Evolutionary conservation across 2,329 filamentous ascomycete species (phyloP), one percentile per base, ranked within the genome.

Genomic region (Coniella lustricola): DNA sequence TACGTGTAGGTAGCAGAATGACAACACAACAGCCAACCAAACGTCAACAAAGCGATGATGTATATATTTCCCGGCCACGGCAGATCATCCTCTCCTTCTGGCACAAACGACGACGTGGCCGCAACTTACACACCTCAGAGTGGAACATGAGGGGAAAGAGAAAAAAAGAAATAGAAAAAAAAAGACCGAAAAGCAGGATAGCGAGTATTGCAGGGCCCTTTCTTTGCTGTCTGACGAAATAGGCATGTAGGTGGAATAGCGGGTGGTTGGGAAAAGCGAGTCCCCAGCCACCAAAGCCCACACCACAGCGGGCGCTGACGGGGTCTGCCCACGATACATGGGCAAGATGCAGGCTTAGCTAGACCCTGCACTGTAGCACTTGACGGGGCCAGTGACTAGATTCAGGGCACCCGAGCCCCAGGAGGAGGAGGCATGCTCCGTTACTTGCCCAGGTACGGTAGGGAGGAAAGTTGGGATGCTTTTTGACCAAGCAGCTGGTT

Each of bases 241-340:
- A 42, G 40, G 29, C 40, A 42, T 42, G 14, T 33, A 13, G 40
- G 40, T 42, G 40, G 40, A 42, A 42, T 42, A 42, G 40, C 31
- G 16, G 40, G 40, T 42, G 40, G 40, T 42, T 42, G 40, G 40
- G 40, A 12, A 18, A 25, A 25, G 14, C 9, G 25, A 18, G 16
- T 42, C 25, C 25, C 40, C 40, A 42, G 40, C 40, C 40, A 42
- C 40, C 40, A 18, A 5, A 42, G 40, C 40, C 40, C 40, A 42
- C 40, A 32, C 29, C 17, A 13, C 17, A 8, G 9, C 17, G 9
- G 34, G 16, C 36, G 17, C 36, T 38, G 17, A 38, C 36, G 20
- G 10, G 16, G 17, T 5, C 25, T 5, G 10, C 5, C 25, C 25
- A 29, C 25, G 5, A 29, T 29, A 29, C 25, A 29, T 29, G 10